phyloP scores from a whole-genome alignment of 2,329 filamentous ascomycete species.

The Beauveria asiatica region DNA sequence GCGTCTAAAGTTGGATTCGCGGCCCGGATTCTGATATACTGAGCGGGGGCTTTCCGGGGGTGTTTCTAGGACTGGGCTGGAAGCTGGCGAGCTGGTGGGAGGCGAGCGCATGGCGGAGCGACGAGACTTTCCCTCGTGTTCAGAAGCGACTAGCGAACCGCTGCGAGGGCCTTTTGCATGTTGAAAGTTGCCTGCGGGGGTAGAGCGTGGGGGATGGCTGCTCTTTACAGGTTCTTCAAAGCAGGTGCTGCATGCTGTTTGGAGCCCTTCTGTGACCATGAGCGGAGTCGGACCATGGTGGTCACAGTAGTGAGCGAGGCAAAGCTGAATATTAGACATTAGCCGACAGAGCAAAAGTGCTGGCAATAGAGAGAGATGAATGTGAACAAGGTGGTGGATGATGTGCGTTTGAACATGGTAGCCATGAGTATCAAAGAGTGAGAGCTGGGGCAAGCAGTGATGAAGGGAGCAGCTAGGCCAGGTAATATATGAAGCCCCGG shows the following conservation, averaged over 20 bases:
- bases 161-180: constrained; percentile 38
- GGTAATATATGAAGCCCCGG: constrained; percentile 5
- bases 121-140: constrained; percentile 36
- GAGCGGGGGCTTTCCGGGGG: constrained; percentile 49
- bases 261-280: constrained; percentile 60
- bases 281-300: constrained; percentile 60
- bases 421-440: neutral
- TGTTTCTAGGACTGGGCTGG: constrained; percentile 42
- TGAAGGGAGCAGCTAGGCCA: neutral
- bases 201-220: constrained; percentile 32
- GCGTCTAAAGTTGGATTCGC: constrained; percentile 51
- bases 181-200: constrained; percentile 27
- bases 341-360: constrained; percentile 16
- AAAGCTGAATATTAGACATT: constrained; percentile 45
- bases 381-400: constrained; percentile 6
- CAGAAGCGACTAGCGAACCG: constrained; percentile 34
- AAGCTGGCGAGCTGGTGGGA: constrained; percentile 22
- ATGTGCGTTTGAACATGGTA: neutral
- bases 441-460: no score
- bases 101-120: constrained; percentile 26
- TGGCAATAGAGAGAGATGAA: neutral
- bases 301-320: constrained; percentile 63
- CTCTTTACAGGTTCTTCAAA: constrained; percentile 32
- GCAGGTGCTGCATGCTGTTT: constrained; percentile 52
- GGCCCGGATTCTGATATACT: constrained; percentile 30